A percentile compares a stretch with the other conserved stretches of the same genome.
Evolutionary conservation across 2,329 filamentous ascomycete genomes (phyloP).

Genomic region (Chaetomium sp.): DNA sequence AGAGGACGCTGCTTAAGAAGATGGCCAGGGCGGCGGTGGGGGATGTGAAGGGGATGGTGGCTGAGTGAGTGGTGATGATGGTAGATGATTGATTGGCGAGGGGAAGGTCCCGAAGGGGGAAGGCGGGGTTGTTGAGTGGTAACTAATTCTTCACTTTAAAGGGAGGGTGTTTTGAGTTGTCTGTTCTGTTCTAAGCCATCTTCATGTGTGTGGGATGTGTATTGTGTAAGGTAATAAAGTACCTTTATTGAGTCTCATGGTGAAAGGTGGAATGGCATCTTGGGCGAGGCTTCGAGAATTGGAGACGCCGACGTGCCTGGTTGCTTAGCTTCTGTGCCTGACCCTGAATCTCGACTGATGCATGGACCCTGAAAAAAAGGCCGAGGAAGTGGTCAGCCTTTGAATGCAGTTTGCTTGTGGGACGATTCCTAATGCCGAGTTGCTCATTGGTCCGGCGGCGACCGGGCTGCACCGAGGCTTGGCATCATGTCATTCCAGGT

Average conservation of each 20-base stretch:
- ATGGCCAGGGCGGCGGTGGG: slow-evolving; percentile 76
- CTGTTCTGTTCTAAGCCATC: not conserved
- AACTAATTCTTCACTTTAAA: not conserved
- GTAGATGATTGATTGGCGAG: not conserved
- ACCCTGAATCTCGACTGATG: not conserved
- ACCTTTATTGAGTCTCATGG: too few relatives aligned
- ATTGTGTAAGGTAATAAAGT: too few relatives aligned
- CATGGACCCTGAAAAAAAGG: not conserved
- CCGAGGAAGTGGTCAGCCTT: slow-evolving; percentile 3
- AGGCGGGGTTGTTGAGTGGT: not conserved
- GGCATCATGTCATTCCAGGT: slow-evolving; percentile 32
- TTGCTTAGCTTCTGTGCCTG: not conserved
- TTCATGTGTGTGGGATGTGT: not conserved
- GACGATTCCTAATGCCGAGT: slow-evolving; percentile 32
- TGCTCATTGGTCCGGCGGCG: slow-evolving; percentile 37
- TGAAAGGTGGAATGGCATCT: too few relatives aligned
- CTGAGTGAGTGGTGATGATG: slow-evolving; percentile 36
- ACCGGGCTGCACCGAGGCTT: slow-evolving; percentile 32
- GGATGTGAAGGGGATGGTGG: slow-evolving; percentile 57
- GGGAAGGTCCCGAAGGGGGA: too few relatives aligned
- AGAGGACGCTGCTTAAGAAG: slow-evolving; percentile 82
- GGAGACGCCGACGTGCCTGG: not conserved
- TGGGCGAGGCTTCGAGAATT: not conserved
- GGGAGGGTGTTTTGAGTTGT: not conserved
- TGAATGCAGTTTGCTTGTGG: not conserved